A percentile compares a stretch with the other conserved stretches of the same genome.
Conservation (phyloP, 1,139 yeast genomes). For the Hansenula anomala region DNA sequence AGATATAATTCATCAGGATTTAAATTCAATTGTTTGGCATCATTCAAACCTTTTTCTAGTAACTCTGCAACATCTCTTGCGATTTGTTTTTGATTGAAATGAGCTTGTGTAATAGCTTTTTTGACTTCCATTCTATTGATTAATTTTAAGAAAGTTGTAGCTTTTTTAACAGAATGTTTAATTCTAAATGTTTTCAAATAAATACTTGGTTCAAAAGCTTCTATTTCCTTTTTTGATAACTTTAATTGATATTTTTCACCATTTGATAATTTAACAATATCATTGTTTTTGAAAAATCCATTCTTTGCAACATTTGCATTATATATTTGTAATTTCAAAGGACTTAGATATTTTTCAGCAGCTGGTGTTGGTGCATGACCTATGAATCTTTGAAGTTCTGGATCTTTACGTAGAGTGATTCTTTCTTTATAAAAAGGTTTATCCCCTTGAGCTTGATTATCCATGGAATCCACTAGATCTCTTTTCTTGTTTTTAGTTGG, state of each 20-base stretch:
- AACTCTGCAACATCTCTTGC: slow-evolving; percentile 76
- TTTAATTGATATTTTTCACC: slow-evolving; percentile 51
- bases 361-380: slow-evolving; percentile 37
- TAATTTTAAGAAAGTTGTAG: slow-evolving; percentile 74
- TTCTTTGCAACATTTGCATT: slow-evolving; percentile 52
- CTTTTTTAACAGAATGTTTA: slow-evolving; percentile 84
- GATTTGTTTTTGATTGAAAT: slow-evolving; percentile 77
- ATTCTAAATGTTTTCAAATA: slow-evolving; percentile 74
- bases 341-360: slow-evolving; percentile 49
- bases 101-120: slow-evolving; percentile 88
- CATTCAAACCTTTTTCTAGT: slow-evolving; percentile 66
- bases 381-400: slow-evolving; percentile 35
- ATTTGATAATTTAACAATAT: slow-evolving; percentile 42
- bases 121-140: slow-evolving; percentile 62
- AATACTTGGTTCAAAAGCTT: slow-evolving; percentile 78
- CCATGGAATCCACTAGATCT: slow-evolving; percentile 8
- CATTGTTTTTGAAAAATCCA: slow-evolving; percentile 73
- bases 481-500: slow-evolving; percentile 7
- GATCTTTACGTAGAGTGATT: slow-evolving; percentile 33
- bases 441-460: slow-evolving; percentile 12
- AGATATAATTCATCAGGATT: slow-evolving; percentile 63
- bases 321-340: slow-evolving; percentile 69
- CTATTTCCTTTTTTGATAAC: slow-evolving; percentile 62
- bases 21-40: slow-evolving; percentile 58
- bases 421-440: slow-evolving; percentile 8